Evolutionary conservation across 2,329 filamentous ascomycete genomes (phyloP), one percentile per base, ranked within the genome.

Genomic region (Talaromyces sp.): DNA sequence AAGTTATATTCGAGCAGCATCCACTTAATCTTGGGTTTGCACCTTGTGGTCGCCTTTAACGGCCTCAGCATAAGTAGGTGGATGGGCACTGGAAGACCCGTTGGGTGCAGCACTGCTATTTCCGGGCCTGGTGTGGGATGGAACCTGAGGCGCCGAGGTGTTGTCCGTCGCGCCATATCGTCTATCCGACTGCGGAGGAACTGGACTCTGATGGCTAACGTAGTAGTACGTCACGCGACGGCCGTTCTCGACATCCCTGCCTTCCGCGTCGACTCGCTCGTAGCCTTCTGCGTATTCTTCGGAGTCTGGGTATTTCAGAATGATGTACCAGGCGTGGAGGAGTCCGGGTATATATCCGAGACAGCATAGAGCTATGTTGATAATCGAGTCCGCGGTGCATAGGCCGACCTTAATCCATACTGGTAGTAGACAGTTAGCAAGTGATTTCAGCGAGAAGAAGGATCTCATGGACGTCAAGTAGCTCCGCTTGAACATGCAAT

Each of bases 321-420:
- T 97, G 79, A 98, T 96, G 85, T 98, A 99, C 94, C 95, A 98
- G 68, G 93, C 87, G 82, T 99, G 95, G 2, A 99, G 82, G 59
- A 98, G 89, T 67, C 94, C 94, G 22, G 94, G 94, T 66, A 98
- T 79, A 74, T 85, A 92, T 72, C 89, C 91, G 24, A 94, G 87
- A 62, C 87, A 76, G 79, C 90, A 95, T 73, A 98, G 92, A 56
- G 93, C 89, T 78, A 98, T 89, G 83, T 99, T 99, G 83, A 99
- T 96, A 73, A 98, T 74, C 9, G 91, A 94, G 81, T 98, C 95
- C 65, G 89, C 92, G 68, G 89, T 91, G 84, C 95, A 99, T 80
- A 99, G 84, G 69, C 95, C 95, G 73, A 90, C 84, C 82, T 98
- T 99, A 67, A 99, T 92, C 95, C 95, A 99, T 73, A 99, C 95